Percentiles rank a stretch among this genome's conserved stretches.
Evolutionary conservation across 805 yeast species (phyloP).

Genomic region (Alloascoidea hylecoeti): DNA sequence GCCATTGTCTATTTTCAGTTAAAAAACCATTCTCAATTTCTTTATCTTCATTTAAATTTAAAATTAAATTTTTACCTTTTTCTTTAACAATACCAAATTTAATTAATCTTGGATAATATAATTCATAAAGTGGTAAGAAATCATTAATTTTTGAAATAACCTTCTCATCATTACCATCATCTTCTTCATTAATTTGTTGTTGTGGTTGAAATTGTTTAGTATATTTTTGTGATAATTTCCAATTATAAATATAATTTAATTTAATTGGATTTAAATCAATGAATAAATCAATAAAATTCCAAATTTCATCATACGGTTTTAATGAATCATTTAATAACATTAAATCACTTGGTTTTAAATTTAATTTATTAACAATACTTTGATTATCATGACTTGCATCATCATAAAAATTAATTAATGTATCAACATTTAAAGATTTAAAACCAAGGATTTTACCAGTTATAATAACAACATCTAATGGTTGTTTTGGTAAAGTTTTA

Average conservation of each 20-base stretch:
- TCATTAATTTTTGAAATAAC: constrained; percentile 62
- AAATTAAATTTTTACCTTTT: not conserved
- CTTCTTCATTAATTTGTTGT: too few species aligned
- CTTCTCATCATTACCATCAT: constrained; percentile 44
- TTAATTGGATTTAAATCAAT: constrained; percentile 47
- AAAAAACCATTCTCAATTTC: not conserved
- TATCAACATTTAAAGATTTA: constrained; percentile 21
- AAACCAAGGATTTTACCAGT: constrained; percentile 97
- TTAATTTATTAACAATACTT: too few species aligned
- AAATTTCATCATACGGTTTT: constrained; percentile 28
- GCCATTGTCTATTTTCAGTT: too few species aligned
- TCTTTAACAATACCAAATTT: not conserved
- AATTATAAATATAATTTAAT: constrained; percentile 49
- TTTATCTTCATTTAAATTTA: not conserved
- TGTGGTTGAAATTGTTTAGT: too few species aligned
- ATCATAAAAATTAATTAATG: constrained; percentile 10
- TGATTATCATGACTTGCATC: too few species aligned
- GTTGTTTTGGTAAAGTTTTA: constrained; percentile 9
- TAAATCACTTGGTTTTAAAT: not conserved
- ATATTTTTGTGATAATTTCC: constrained; percentile 71
- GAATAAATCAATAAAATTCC: constrained; percentile 47
- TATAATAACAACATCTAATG: constrained; percentile 51
- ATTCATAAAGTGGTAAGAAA: constrained; percentile 73
- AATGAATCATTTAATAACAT: constrained; percentile 39
- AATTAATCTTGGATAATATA: constrained; percentile 36